Conservation (phyloP, 2,329 filamentous ascomycete genomes). For the Talaromyces sp. region DNA sequence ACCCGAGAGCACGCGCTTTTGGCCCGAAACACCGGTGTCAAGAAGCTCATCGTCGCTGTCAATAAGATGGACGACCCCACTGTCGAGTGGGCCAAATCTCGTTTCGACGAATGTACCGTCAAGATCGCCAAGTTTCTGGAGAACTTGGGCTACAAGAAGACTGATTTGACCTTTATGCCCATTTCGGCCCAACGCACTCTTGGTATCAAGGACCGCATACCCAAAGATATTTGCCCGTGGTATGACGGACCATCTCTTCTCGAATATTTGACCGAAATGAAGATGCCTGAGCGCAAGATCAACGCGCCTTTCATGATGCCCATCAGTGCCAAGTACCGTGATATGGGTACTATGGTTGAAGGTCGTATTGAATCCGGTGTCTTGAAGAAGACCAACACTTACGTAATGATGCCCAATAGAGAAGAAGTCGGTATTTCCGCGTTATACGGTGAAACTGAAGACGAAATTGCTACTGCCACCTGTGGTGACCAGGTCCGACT, state of each 20-base stretch:
- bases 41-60: conserved; percentile 89
- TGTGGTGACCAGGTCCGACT: conserved; percentile 94
- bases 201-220: conserved; percentile 85
- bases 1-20: conserved; percentile 97
- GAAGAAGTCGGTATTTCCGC: conserved; percentile 77
- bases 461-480: conserved; percentile 76
- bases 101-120: conserved; percentile 87
- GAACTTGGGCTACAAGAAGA: conserved; percentile 93
- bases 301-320: conserved; percentile 99
- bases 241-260: conserved; percentile 86
- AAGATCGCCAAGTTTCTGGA: conserved; percentile 89
- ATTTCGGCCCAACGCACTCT: conserved; percentile 83
- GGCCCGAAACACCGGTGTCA: conserved; percentile 96
- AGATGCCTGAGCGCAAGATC: conserved; percentile 87
- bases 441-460: conserved; percentile 92
- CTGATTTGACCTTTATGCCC: conserved; percentile 91
- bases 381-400: conserved; percentile 80
- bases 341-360: conserved; percentile 96
- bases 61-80: conserved; percentile 99
- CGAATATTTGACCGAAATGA: conserved; percentile 93
- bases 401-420: conserved; percentile 95
- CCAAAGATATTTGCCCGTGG: conserved; percentile 74
- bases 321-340: conserved; percentile 90
- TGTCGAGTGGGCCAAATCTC: conserved; percentile 90
- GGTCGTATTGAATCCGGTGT: conserved; percentile 96